Evolutionary conservation across 495 filamentous ascomycete genomes (phyloP).

Genomic region (Bombardia bombarda): DNA sequence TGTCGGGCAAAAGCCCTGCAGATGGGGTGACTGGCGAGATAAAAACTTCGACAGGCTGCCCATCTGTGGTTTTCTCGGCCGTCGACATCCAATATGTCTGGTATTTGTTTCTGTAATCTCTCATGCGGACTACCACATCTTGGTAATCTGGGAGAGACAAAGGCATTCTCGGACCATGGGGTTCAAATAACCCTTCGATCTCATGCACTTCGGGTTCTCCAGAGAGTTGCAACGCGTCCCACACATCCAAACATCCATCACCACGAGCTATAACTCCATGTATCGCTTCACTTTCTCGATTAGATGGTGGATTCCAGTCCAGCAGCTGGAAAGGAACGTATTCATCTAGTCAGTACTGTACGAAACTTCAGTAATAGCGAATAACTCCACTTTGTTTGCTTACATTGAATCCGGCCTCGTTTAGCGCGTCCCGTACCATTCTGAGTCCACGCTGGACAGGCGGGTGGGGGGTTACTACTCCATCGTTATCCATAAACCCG

Average conservation of each 20-base stretch:
- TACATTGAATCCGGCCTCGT: conserved; percentile 1
- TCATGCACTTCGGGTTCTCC: conserved; percentile 35
- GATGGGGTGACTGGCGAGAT: conserved; percentile 32
- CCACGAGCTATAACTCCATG: conserved; percentile 17
- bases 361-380: too few relatives aligned
- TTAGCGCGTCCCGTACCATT: background rate
- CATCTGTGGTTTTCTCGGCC: background rate
- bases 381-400: background rate
- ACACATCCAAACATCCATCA: conserved; percentile 34
- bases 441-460: conserved; percentile 1
- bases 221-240: conserved; percentile 30
- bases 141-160: conserved; percentile 30
- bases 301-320: conserved; percentile 35
- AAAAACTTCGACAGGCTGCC: conserved; percentile 16
- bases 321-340: conserved; percentile 3
- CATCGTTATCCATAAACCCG: conserved; percentile 5
- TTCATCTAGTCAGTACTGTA: too few relatives aligned
- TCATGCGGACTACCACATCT: conserved; percentile 9
- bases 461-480: conserved; percentile 3
- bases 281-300: conserved; percentile 25
- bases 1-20: conserved; percentile 26
- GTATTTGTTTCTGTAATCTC: conserved; percentile 5
- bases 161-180: conserved; percentile 21
- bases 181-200: conserved; percentile 11
- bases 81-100: conserved; percentile 9